These are phyloP conservation scores for Biscutella auriculata DNA, from an alignment of 441 rosid species.

Conservation along the genomic window DNA sequence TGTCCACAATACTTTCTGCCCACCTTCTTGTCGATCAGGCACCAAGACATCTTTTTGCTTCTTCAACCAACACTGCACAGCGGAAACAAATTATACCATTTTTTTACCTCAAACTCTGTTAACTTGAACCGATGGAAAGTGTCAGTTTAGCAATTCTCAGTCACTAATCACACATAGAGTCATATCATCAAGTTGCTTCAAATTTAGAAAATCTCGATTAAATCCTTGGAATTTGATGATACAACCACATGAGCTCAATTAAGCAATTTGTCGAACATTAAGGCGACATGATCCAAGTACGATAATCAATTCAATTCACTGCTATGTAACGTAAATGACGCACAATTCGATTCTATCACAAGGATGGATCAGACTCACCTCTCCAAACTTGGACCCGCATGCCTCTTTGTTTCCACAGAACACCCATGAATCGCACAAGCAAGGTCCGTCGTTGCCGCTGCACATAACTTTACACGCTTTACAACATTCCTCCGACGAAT, in stretches of 20 bases:
- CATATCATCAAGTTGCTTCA: neutral
- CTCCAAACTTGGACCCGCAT: slow-evolving; percentile 84
- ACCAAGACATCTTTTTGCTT: slow-evolving; percentile 63
- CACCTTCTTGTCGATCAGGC: slow-evolving; percentile 61
- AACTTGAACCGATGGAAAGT: neutral
- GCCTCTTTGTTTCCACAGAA: slow-evolving; percentile 61
- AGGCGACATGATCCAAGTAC: too few relatives aligned
- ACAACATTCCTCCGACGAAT: slow-evolving; percentile 61
- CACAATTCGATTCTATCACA: neutral
- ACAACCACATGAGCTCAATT: neutral
- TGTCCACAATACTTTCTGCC: slow-evolving; percentile 59
- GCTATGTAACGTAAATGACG: neutral
- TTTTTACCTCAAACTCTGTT: neutral
- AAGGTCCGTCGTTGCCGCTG: slow-evolving; percentile 65
- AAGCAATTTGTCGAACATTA: slow-evolving; percentile 10
- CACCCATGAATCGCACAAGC: slow-evolving; percentile 92
- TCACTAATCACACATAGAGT: neutral
- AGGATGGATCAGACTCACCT: slow-evolving; percentile 44
- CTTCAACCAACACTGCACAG: slow-evolving; percentile 84
- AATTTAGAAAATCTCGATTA: neutral
- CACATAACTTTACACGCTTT: slow-evolving; percentile 85
- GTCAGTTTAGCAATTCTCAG: neutral
- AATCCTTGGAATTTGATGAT: neutral
- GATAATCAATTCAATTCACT: neutral
- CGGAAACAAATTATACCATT: too few relatives aligned